Conservation (phyloP, 768 basidiomycete genomes). For the Boletales sp. region DNA sequence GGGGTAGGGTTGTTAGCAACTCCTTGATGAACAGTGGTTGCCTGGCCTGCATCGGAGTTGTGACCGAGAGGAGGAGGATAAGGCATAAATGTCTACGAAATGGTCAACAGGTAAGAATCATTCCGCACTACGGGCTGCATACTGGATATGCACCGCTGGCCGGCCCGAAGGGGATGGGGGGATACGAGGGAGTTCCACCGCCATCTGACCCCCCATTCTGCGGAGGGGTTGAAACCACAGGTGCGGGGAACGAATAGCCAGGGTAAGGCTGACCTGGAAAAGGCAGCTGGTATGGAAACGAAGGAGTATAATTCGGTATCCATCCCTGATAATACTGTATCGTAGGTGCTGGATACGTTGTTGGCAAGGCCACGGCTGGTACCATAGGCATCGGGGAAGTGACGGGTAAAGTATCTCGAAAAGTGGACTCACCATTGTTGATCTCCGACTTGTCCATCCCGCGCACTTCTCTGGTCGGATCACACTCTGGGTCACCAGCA, state of each 20-base stretch:
- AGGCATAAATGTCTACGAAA: slow-evolving; percentile 44
- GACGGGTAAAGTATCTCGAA: slow-evolving; percentile 2
- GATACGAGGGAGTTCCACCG: slow-evolving; percentile 29
- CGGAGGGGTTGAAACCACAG: slow-evolving; percentile 21
- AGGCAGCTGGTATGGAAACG: slow-evolving; percentile 49
- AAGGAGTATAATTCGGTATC: slow-evolving; percentile 50
- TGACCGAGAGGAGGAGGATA: slow-evolving; percentile 42
- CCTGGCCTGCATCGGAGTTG: slow-evolving; percentile 23
- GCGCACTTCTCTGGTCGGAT: slow-evolving; percentile 3
- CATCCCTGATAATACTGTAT: slow-evolving; percentile 52
- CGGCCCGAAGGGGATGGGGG: slow-evolving; percentile 36
- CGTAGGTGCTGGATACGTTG: slow-evolving; percentile 38
- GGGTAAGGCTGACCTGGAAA: slow-evolving; percentile 44
- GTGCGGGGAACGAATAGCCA: slow-evolving; percentile 39
- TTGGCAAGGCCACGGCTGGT: slow-evolving; percentile 7
- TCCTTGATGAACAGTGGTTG: slow-evolving; percentile 17
- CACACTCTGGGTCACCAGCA: slow-evolving; percentile 1
- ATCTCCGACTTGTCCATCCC: slow-evolving; percentile 19
- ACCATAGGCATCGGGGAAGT: slow-evolving; percentile 31
- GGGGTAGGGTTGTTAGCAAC: slow-evolving; percentile 9
- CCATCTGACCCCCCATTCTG: slow-evolving; percentile 37
- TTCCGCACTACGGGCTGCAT: slow-evolving; percentile 17
- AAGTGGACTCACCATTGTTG: slow-evolving; percentile 22
- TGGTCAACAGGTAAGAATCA: slow-evolving; percentile 7
- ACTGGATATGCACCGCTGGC: slow-evolving; percentile 45